phyloP scores from a whole-genome alignment of 2,329 filamentous ascomycete species.

The Xylaria sp. region DNA sequence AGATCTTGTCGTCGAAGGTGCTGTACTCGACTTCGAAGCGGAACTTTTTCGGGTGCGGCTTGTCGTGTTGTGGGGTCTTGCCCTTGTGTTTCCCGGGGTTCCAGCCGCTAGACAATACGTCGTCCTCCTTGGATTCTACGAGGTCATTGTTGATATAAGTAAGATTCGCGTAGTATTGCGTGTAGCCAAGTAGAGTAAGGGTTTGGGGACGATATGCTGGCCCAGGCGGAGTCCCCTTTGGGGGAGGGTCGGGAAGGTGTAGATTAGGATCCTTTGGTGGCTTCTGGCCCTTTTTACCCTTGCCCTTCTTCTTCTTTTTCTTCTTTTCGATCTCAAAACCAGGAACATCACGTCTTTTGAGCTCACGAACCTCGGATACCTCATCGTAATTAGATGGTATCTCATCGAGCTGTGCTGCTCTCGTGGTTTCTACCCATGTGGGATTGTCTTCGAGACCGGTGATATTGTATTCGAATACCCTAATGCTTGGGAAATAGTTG shows the following conservation, averaged over 20 bases:
- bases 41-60: constrained; percentile 72
- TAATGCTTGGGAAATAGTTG: constrained; percentile 88
- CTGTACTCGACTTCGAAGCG: constrained; percentile 85
- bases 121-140: constrained; percentile 46
- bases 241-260: constrained; percentile 75
- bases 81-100: constrained; percentile 71
- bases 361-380: constrained; percentile 25
- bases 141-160: constrained; percentile 85
- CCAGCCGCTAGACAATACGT: constrained; percentile 60
- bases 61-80: constrained; percentile 64
- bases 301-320: constrained; percentile 56
- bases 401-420: constrained; percentile 18
- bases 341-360: constrained; percentile 43
- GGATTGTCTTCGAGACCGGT: constrained; percentile 72
- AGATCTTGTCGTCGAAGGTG: constrained; percentile 80
- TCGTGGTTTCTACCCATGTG: constrained; percentile 54
- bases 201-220: constrained; percentile 90
- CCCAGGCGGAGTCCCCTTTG: constrained; percentile 77
- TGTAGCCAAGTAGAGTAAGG: constrained; percentile 81
- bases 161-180: constrained; percentile 94
- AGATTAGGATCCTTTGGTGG: constrained; percentile 68
- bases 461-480: constrained; percentile 96
- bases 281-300: constrained; percentile 54
- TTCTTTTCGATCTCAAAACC: constrained; percentile 51
- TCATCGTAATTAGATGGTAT: constrained; percentile 7